Conservation (phyloP, 2,329 filamentous ascomycete species). For the Lecanosticta acicola region DNA sequence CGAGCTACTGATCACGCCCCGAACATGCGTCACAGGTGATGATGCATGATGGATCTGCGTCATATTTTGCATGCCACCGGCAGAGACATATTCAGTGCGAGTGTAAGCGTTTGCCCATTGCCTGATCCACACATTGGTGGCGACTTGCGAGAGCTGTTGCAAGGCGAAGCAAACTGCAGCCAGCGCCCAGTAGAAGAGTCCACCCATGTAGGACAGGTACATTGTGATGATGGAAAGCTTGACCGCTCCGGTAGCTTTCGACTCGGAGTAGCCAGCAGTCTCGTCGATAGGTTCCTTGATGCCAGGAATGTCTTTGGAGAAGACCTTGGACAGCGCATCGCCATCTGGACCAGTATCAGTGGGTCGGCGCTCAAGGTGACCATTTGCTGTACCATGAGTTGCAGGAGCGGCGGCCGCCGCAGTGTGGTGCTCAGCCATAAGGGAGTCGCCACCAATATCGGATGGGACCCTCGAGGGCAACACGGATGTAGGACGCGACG, state of each 20-base stretch:
- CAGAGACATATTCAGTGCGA: constrained; percentile 40
- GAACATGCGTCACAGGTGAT: constrained; percentile 40
- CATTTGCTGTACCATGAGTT: constrained; percentile 42
- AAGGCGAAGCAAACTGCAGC: constrained; percentile 68
- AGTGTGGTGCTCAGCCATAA: constrained; percentile 19
- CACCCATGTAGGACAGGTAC: constrained; percentile 87
- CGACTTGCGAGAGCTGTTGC: constrained; percentile 80
- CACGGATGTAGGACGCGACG: constrained; percentile 64
- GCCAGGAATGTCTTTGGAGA: constrained; percentile 35
- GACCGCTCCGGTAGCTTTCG: constrained; percentile 78
- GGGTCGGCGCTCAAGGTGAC: constrained; percentile 32
- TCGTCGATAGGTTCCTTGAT: constrained; percentile 35
- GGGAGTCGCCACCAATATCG: constrained; percentile 57
- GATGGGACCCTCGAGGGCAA: constrained; percentile 74
- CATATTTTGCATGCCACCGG: constrained; percentile 11
- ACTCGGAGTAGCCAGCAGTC: constrained; percentile 58
- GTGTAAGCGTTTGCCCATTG: constrained; percentile 88
- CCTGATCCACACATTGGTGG: constrained; percentile 89
- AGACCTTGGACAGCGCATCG: constrained; percentile 45
- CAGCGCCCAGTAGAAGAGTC: constrained; percentile 88
- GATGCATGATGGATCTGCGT: constrained; percentile 9
- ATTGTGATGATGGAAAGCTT: constrained; percentile 80
- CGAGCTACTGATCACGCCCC: constrained; percentile 38
- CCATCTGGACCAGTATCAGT: constrained; percentile 35
- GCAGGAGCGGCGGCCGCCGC: not conserved